Evolutionary conservation across 352 stramenopile species (phyloP), one percentile per base, ranked within the genome.

Genomic region (Globisporangium emineosum): DNA sequence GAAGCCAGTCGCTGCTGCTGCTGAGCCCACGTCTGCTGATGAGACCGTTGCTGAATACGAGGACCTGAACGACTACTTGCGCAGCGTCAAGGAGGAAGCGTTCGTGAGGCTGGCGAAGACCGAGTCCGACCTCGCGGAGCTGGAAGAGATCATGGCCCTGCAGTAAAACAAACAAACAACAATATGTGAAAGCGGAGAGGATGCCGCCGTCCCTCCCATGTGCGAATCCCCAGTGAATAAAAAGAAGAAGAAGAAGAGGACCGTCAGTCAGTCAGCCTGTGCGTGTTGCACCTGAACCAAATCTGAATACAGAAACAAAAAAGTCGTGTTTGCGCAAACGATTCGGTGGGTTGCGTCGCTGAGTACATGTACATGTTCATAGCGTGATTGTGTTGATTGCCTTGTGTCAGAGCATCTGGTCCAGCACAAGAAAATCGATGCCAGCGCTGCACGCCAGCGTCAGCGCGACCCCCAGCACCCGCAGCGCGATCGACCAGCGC

Each of bases 401-500:
- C n/a, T n/a, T 6, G 3, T 32, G 9, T 57, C 29, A 63, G n/a
- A 64, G 25, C 52, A 66, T 52, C 3, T 5, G 21, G 17, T 66
- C 13, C 19, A 62, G 60, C 10, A 60, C 60, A 27, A 64, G 29
- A n/a, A 21, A 50, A 9, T 35, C 61, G 3, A 76, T 50, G 9
- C 55, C 21, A 1, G 66, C 17, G 2, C 62, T 60, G 30, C 59
- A 72, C 5, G n/a, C 25, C 2, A 79, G 30, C 2, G 52, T 55
- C 17, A 74, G 21, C 12, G 58, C 35, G 47, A 83, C 64, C 17
- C 77, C 69, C 32, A 77, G 10, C 30, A 86, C 52, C 7, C 70
- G 79, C 17, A 71, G 54, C 5, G 62, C 51, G 7, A 89, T 62
- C 17, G 73, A 65, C 78, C 73, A 89, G 53, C 76, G 78, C 5